These are phyloP conservation scores for Vitrella brassicaformis DNA, from an alignment of 73 alveolate genomes.

Conservation along the genomic window DNA sequence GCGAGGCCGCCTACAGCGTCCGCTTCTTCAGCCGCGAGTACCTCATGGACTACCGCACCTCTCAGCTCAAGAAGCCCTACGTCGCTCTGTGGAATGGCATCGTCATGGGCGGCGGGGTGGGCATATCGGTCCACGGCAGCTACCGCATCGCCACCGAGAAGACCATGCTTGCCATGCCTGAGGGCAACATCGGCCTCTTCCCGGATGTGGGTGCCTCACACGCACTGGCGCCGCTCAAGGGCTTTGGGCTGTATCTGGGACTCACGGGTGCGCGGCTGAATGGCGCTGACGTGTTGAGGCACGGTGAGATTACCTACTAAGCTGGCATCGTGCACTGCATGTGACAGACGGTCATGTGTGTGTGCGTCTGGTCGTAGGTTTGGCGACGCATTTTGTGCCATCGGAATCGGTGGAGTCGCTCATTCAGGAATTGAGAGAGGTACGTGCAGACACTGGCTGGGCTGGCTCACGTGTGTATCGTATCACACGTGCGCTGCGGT, in stretches of 20 bases:
- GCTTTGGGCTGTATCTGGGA: neutral
- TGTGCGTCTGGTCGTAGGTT: no score
- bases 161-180: slow-evolving; percentile 57
- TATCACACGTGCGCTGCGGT: no score
- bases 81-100: slow-evolving; percentile 79
- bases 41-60: neutral
- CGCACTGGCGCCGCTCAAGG: neutral
- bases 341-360: no score
- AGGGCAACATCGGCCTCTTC: slow-evolving; percentile 24
- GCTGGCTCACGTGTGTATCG: no score
- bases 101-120: slow-evolving; percentile 96
- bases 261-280: neutral
- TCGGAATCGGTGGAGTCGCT: neutral
- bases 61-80: neutral
- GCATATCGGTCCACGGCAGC: slow-evolving; percentile 79
- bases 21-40: neutral
- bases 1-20: neutral
- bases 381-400: neutral
- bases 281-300: neutral
- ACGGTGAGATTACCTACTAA: no score
- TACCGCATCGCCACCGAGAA: slow-evolving; percentile 84
- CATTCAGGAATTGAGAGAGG: neutral
- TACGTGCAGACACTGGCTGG: no score
- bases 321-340: no score
- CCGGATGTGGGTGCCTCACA: slow-evolving; percentile 8